Base-by-base conservation (phyloP, 306 rosid genomes). In the Prunus dulcis region DNA sequence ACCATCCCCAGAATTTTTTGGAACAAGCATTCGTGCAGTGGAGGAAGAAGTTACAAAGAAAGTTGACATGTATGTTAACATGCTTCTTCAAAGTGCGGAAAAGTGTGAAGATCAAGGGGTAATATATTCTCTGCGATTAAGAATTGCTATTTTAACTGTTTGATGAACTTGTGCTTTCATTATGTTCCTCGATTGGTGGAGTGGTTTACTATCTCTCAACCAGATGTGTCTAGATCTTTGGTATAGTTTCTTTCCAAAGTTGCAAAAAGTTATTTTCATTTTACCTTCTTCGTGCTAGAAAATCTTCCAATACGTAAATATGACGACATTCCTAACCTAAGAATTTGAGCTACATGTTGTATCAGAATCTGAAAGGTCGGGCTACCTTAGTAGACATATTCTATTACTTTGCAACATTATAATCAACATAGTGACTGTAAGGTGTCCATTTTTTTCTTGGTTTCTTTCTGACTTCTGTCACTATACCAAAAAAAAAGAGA, bases 41-140 rank as follows among this genome's bases (percentile, higher is more conserved):
- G 93, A 92, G 84, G 96, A 90, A 63, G 91, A 90, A 87, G 96
- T 88, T 79, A 81, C 78, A 27, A 87, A 81, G 88, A 92, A 86
- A 90, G 83, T 87, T 76, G 91, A 89, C 60, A 73, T 73, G 17
- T 93, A 90, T 76, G 88, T 86, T 32, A 81, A 62, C 72, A 86
- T 82, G 88, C 93, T 93, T 75, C 75, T 74, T 66, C 56, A 85
- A 71, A 84, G 83, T 80, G 85, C 84, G 5, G 84, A 82, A 70
- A 83, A 78, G 68, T 87, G 83, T 80, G 85, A 88, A 76, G 74
- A 45, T 69, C 85, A 68, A 66, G 87, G 91, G 93, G 93, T 88
- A 91, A 46, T 45, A 19, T 76, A 76, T 74, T 22, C 28, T 76
- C 72, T 71, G 23, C 9, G 27, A 4, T 23, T 18, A 57, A 72